Base-by-base conservation (phyloP, 345 rosid genomes). In the Brassica juncea region DNA sequence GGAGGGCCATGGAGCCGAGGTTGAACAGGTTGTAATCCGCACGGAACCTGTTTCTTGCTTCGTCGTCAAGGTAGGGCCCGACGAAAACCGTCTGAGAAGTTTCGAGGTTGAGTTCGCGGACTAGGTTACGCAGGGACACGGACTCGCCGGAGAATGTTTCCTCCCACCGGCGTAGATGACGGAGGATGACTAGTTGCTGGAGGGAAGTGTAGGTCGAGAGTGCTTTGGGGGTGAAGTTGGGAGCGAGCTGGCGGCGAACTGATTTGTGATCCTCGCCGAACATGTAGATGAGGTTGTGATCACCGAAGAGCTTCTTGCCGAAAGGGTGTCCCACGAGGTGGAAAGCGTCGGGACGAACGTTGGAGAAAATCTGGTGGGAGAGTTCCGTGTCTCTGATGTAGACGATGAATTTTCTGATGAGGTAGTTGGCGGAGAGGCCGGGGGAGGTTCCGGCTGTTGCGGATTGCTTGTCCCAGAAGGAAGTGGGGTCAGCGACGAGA, bases 51-150 rank as follows among this genome's bases (percentile, higher is more conserved):
- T 47, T 44, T 15, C 90, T 78, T 0, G 83, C 86, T 25, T 85
- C 82, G 0, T 16, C 12, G 31, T 62, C 68, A 16, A 93, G 75
- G 70, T 93, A 93, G 1, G 87, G 89, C 3, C 98, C 98, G 0
- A 85, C 95, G 65, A 94, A 86, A 31, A 92, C 98, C 0, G 94
- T 88, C 81, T 94, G 97, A 2, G 98, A 94, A 31, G 96, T 92
- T 65, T 94, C 96, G 0, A 94, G 89, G 75, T 94, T 92, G 82
- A 94, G 78, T 2, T 94, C 97, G 0, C 98, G 89, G 64, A 66
- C 93, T 3, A 84, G 74, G 0, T 84, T 37, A 7, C 98, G 86
- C 3, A 94, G 83, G 0, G 85, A 54, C 49, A 84, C 76, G 0
- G 90, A 80, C 14, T 32, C 37, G 37, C 69, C 64, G 2, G 80